A percentile compares a stretch with the other conserved stretches of the same genome.
These are phyloP conservation scores for Sclerotiophoma versabilis DNA, from an alignment of 2,329 filamentous ascomycete species.

Conservation along the genomic window DNA sequence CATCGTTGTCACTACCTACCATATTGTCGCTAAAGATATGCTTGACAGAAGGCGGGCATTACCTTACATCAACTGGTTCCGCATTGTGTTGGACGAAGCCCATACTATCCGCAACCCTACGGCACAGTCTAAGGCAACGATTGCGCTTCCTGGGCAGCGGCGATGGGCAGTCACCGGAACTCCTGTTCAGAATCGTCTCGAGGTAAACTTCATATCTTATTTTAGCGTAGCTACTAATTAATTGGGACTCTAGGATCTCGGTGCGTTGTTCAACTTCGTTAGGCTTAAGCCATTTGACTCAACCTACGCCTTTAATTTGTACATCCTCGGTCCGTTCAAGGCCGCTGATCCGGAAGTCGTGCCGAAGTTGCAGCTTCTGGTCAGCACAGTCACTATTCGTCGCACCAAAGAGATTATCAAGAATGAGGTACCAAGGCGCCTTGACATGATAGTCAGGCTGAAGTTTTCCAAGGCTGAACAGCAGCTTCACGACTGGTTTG, in stretches of 20 bases:
- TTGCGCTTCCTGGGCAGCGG: constrained; percentile 77
- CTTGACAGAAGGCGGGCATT: constrained; percentile 68
- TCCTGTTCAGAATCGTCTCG: constrained; percentile 87
- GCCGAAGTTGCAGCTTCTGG: constrained; percentile 83
- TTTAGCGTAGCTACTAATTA: neutral
- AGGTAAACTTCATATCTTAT: constrained; percentile 53
- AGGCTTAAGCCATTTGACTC: constrained; percentile 86
- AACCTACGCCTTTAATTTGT: constrained; percentile 74
- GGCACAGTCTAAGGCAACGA: constrained; percentile 86
- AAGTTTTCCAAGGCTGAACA: constrained; percentile 79
- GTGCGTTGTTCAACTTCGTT: constrained; percentile 84
- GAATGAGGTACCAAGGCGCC: constrained; percentile 72
- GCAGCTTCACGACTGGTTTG: constrained; percentile 83
- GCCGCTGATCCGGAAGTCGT: constrained; percentile 83
- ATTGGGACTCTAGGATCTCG: constrained; percentile 65
- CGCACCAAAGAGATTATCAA: constrained; percentile 80
- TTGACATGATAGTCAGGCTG: constrained; percentile 75
- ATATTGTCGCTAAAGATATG: constrained; percentile 82
- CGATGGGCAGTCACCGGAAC: constrained; percentile 98
- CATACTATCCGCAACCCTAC: constrained; percentile 90
- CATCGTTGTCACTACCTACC: constrained; percentile 91
- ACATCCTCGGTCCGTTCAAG: constrained; percentile 88
- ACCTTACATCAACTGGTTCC: constrained; percentile 86
- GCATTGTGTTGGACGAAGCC: constrained; percentile 91
- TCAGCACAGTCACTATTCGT: constrained; percentile 92